Conservation (phyloP, 2,329 filamentous ascomycete species). For the Fusarium sp. region DNA sequence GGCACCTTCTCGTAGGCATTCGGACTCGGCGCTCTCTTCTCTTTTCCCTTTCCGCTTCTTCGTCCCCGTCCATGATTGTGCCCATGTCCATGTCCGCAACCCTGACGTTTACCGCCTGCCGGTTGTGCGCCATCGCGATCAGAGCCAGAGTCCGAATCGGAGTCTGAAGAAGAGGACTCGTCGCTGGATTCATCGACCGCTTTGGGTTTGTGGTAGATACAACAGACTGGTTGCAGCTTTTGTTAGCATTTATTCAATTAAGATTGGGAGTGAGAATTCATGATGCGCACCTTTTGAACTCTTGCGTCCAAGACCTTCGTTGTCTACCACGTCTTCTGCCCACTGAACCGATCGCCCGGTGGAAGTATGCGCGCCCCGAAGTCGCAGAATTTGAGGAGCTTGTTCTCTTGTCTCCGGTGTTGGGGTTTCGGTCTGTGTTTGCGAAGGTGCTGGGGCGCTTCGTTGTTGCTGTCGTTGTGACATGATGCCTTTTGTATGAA, state of each 20-base stretch:
- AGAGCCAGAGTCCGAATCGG: constrained; percentile 63
- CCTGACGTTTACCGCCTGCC: constrained; percentile 57
- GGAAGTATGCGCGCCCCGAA: constrained; percentile 63
- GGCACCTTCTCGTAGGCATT: constrained; percentile 86
- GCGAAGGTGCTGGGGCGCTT: constrained; percentile 51
- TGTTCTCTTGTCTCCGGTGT: constrained; percentile 48
- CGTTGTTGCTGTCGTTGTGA: constrained; percentile 51
- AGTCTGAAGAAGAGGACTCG: constrained; percentile 70
- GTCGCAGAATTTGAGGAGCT: constrained; percentile 61
- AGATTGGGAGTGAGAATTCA: neutral
- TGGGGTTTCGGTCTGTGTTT: constrained; percentile 53
- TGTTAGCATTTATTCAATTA: constrained; percentile 3
- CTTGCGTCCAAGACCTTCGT: constrained; percentile 94
- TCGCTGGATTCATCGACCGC: constrained; percentile 85
- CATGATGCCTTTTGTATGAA: constrained; percentile 41
- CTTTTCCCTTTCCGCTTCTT: constrained; percentile 52
- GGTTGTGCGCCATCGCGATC: constrained; percentile 47
- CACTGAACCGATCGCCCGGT: constrained; percentile 80
- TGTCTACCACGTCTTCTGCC: constrained; percentile 94
- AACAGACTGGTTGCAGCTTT: constrained; percentile 78
- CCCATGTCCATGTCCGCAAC: constrained; percentile 56
- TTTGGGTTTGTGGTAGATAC: constrained; percentile 93
- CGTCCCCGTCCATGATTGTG: constrained; percentile 49
- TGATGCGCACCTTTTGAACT: constrained; percentile 82
- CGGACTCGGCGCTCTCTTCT: constrained; percentile 72